Conservation (phyloP, 2,329 filamentous ascomycete species). For the Aspergillus unguis region DNA sequence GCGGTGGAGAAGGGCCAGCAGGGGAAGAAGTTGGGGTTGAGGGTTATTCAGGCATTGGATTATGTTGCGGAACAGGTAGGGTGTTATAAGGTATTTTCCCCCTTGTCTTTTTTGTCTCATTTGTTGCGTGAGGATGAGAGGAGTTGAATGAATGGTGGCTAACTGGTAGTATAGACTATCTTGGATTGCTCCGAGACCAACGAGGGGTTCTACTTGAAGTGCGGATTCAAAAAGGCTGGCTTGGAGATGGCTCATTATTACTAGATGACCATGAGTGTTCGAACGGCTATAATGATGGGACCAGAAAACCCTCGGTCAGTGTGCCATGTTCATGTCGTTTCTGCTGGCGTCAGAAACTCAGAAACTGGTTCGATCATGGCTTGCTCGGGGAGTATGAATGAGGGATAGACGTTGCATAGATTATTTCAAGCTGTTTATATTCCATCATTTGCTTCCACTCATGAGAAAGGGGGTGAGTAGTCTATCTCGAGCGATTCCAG, state of each 20-base stretch:
- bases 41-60: constrained; percentile 91
- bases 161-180: constrained; percentile 63
- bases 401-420: constrained; percentile 10
- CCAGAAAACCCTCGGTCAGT: no score
- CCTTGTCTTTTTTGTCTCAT: neutral
- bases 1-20: constrained; percentile 93
- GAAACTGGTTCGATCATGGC: neutral
- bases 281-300: no score
- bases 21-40: constrained; percentile 90
- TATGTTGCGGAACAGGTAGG: constrained; percentile 81
- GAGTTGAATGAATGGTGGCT: neutral
- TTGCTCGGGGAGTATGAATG: neutral
- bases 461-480: no score
- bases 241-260: constrained; percentile 98
- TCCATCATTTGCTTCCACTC: neutral
- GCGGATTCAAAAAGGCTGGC: constrained; percentile 86
- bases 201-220: constrained; percentile 97
- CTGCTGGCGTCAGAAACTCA: constrained; percentile 1
- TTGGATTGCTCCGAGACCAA: constrained; percentile 95
- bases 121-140: neutral
- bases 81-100: constrained; percentile 72
- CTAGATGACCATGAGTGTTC: constrained; percentile 10
- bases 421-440: neutral
- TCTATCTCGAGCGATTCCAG: no score
- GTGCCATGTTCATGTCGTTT: neutral